phyloP scores from a whole-genome alignment of 306 rosid species.

The Hippophae tibetana region DNA sequence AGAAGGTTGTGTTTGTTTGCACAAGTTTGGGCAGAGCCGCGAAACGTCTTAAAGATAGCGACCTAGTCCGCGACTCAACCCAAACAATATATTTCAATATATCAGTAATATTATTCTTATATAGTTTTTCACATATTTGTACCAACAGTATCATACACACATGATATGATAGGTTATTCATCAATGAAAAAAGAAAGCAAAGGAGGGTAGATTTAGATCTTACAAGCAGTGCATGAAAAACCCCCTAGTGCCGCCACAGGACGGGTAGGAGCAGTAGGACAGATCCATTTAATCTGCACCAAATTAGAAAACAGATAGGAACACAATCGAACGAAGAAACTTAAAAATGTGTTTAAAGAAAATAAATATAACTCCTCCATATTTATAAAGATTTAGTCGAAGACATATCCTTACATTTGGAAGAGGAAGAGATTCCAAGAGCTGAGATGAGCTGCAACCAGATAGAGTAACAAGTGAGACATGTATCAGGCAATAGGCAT shows the following conservation, averaged over 20 bases:
- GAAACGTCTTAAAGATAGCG: no score
- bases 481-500: no score
- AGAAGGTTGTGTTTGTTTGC: no score
- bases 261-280: conserved; percentile 99
- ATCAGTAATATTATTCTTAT: no score
- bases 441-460: conserved; percentile 83
- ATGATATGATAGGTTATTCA: no score
- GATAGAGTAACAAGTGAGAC: conserved; percentile 32
- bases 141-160: no score
- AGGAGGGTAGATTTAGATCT: conserved; percentile 14
- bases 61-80: no score
- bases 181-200: no score
- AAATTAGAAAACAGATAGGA: background rate
- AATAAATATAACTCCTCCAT: conserved; percentile 10
- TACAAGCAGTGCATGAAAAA: conserved; percentile 95
- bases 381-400: conserved; percentile 14
- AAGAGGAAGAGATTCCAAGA: conserved; percentile 77
- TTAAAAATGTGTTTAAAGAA: background rate
- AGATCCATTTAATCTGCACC: conserved; percentile 96
- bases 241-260: conserved; percentile 89
- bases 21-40: no score
- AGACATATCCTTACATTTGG: conserved; percentile 56
- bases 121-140: no score
- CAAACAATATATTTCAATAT: no score
- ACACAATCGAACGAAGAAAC: conserved; percentile 8